Conservation (phyloP, 2,329 filamentous ascomycete species). For the Fusarium domesticum region DNA sequence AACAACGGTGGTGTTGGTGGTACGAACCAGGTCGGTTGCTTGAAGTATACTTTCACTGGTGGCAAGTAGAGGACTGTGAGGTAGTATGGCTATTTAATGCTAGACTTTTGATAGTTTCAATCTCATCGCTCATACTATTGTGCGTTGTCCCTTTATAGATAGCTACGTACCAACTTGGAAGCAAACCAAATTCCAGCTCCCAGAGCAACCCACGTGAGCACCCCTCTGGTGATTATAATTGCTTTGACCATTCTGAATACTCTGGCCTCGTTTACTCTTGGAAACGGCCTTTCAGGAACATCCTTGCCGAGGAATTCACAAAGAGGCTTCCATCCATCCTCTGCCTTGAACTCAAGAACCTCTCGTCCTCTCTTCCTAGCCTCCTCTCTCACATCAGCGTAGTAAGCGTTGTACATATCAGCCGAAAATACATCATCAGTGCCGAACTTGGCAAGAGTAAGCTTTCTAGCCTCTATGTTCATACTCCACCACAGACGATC, state of each 20-base stretch:
- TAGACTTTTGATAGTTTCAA: too few relatives aligned
- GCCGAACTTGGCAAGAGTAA: conserved; percentile 1
- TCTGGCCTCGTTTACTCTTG: conserved; percentile 20
- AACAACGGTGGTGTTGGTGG: conserved; percentile 10
- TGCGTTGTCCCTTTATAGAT: conserved; percentile 1
- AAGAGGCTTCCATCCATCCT: conserved; percentile 44
- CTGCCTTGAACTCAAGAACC: conserved; percentile 27
- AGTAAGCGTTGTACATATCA: conserved; percentile 13
- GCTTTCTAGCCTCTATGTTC: conserved; percentile 9
- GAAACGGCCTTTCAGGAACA: conserved; percentile 14
- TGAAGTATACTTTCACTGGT: conserved; percentile 5
- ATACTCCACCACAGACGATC: conserved; percentile 32
- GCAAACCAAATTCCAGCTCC: conserved; percentile 9
- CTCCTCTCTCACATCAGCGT: conserved; percentile 26
- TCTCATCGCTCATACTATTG: too few relatives aligned
- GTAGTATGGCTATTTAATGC: too few relatives aligned
- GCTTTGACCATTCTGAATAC: conserved; percentile 11
- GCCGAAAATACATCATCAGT: conserved; percentile 1
- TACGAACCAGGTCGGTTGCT: conserved; percentile 5
- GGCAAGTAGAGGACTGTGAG: too few relatives aligned
- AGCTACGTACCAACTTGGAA: conserved; percentile 9
- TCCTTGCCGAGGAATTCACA: conserved; percentile 35
- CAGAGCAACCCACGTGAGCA: conserved; percentile 16
- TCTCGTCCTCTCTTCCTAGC: conserved; percentile 30
- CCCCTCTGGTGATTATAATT: conserved; percentile 13